A percentile compares a stretch with the other conserved stretches of the same genome.
These are phyloP conservation scores for Fremontodendron californicum DNA, from an alignment of 345 rosid species.

Conservation along the genomic window DNA sequence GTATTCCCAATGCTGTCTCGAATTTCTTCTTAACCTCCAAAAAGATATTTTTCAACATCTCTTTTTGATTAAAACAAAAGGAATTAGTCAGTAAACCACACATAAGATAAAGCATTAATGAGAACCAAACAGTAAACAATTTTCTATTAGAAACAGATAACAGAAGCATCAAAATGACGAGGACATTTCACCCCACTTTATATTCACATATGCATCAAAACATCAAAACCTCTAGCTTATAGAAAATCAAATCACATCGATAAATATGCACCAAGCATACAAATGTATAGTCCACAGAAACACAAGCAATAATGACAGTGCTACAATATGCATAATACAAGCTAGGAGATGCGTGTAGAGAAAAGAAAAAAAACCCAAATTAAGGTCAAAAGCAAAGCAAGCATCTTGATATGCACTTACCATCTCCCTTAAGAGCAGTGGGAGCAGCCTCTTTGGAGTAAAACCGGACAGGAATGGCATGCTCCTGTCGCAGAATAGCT, in stretches of 20 bases:
- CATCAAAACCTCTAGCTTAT: neutral
- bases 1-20: constrained; percentile 73
- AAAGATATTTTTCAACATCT: constrained; percentile 89
- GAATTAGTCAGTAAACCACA: constrained; percentile 11
- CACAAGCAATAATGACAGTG: neutral
- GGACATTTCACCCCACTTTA: neutral
- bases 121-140: constrained; percentile 1
- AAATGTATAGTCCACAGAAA: neutral
- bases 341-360: neutral
- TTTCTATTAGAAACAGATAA: neutral
- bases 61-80: constrained; percentile 34
- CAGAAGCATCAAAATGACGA: neutral
- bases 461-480: constrained; percentile 54
- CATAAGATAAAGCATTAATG: neutral
- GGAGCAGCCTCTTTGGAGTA: constrained; percentile 77
- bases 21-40: constrained; percentile 80
- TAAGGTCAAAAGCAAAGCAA: neutral
- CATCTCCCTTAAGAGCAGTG: constrained; percentile 73
- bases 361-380: neutral
- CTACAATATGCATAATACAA: neutral
- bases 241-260: neutral
- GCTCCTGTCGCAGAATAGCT: constrained; percentile 46
- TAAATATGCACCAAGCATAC: neutral
- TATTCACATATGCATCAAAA: neutral
- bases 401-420: constrained; percentile 34